Evolutionary conservation across 1,284 basidiomycete genomes (phyloP), one percentile per base, ranked within the genome.

Genomic region (Sphagnurus paluster): DNA sequence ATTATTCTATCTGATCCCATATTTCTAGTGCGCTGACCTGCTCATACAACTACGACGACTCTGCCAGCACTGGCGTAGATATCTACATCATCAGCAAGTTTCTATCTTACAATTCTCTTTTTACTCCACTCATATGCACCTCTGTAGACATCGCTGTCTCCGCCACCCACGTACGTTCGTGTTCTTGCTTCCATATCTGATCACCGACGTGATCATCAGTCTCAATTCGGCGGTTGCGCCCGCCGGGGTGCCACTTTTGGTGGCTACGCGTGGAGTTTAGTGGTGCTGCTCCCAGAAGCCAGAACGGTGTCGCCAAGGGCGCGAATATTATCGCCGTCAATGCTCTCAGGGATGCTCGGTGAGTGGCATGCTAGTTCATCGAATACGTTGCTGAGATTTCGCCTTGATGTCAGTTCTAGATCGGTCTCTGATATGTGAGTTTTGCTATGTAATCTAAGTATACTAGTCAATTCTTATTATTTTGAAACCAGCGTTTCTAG

Each of bases 1-100:
- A 25, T 34, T 8, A 24, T 29, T 11, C 8, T n/a, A 16, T 34
- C 16, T 33, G 6, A n/a, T n/a, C n/a, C n/a, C n/a, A n/a, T 5
- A n/a, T 19, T n/a, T n/a, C 4, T 20, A 36, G n/a, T 10, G 13
- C 24, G 6, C 26, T 40, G 14, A 28, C 16, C 21, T 28, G n/a
- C n/a, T 4, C 47, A 36, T 37, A 42, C 50, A 50, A 50, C 54
- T 43, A 36, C 19, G 30, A 26, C n/a, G 3, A 21, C 6, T 21
- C 19, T 17, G 41, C 19, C 21, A 32, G 41, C n/a, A n/a, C 14
- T 13, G 32, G 41, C 13, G 41, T 43, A 10, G 41, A 36, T 43
- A 19, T 43, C 20, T 43, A 36, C 14, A 20, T 33, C 9, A 21
- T 24, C n/a, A 20, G 32, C 28, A 20, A 16, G 41, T 33, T 30